Evolutionary conservation across 140 eudicot species (phyloP).

Genomic region (Cichorium intybus): DNA sequence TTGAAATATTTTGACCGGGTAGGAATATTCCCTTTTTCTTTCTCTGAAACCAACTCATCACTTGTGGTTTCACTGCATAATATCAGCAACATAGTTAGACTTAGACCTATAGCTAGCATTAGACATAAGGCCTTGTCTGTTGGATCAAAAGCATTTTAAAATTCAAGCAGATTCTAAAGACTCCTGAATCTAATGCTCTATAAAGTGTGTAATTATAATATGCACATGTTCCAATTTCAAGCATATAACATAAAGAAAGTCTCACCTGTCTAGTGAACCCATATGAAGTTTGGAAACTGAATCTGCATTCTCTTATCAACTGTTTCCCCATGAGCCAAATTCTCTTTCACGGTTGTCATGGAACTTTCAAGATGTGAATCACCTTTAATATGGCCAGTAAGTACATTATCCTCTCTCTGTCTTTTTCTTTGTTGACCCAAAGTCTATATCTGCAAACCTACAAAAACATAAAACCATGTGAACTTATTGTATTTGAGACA

Average conservation of each 20-base stretch:
- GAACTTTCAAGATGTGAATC: conserved; percentile 33
- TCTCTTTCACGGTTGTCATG: conserved; percentile 19
- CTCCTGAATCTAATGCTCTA: no score
- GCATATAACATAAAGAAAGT: no score
- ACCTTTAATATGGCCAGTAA: conserved; percentile 22
- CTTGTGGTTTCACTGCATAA: conserved; percentile 46
- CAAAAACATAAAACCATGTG: conserved; percentile 18
- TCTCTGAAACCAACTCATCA: conserved; percentile 26
- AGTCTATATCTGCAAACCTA: conserved; percentile 63
- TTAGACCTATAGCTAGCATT: conserved; percentile 5
- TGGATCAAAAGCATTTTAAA: no score
- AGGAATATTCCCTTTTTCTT: conserved; percentile 29
- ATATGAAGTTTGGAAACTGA: conserved; percentile 23
- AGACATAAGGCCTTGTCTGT: not conserved
- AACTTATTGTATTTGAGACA: not conserved
- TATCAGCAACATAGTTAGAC: conserved; percentile 13
- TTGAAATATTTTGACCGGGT: conserved; percentile 40
- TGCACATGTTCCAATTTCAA: no score
- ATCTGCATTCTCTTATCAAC: conserved; percentile 27
- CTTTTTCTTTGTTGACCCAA: conserved; percentile 43
- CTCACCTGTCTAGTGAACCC: conserved; percentile 38
- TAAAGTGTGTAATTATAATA: no score
- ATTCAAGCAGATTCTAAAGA: no score
- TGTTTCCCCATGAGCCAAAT: conserved; percentile 21
- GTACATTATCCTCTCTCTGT: conserved; percentile 31